Conservation (phyloP, 345 rosid genomes). For the Cochlearia excelsa region DNA sequence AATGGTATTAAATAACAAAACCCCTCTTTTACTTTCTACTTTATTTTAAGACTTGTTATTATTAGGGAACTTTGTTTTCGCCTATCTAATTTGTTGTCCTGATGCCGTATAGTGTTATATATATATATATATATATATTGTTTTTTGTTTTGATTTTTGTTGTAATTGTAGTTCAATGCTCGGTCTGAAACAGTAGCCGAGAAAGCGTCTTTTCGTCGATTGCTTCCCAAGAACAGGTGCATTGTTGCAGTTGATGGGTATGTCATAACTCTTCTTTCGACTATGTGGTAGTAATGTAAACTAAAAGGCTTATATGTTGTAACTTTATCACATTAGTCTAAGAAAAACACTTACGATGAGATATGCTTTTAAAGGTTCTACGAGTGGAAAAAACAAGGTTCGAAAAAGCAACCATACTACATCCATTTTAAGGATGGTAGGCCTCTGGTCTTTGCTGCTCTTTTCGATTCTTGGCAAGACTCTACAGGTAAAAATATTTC, state of each 20-base stretch:
- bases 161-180: slow-evolving; percentile 71
- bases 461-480: slow-evolving; percentile 79
- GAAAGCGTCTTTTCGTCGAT: slow-evolving; percentile 85
- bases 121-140: not conserved
- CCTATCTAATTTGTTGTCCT: not conserved
- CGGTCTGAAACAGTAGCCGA: slow-evolving; percentile 78
- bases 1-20: slow-evolving; percentile 49
- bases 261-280: slow-evolving; percentile 11
- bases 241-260: slow-evolving; percentile 89
- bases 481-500: slow-evolving; percentile 50
- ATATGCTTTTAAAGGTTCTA: slow-evolving; percentile 55
- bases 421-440: slow-evolving; percentile 79
- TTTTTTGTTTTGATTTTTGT: too few relatives aligned
- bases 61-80: not conserved
- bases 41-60: too few relatives aligned
- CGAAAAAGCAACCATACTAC: slow-evolving; percentile 86
- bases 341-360: not conserved
- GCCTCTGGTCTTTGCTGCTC: slow-evolving; percentile 89
- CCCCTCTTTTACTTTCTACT: not conserved
- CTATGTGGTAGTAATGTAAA: not conserved
- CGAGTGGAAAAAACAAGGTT: slow-evolving; percentile 94
- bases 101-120: not conserved
- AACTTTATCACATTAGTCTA: too few relatives aligned
- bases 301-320: not conserved
- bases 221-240: slow-evolving; percentile 77